Percentiles rank a stretch among this genome's conserved stretches.
Evolutionary conservation across 2,329 filamentous ascomycete species (phyloP).

Genomic region (Ascocoryne sarcoides): DNA sequence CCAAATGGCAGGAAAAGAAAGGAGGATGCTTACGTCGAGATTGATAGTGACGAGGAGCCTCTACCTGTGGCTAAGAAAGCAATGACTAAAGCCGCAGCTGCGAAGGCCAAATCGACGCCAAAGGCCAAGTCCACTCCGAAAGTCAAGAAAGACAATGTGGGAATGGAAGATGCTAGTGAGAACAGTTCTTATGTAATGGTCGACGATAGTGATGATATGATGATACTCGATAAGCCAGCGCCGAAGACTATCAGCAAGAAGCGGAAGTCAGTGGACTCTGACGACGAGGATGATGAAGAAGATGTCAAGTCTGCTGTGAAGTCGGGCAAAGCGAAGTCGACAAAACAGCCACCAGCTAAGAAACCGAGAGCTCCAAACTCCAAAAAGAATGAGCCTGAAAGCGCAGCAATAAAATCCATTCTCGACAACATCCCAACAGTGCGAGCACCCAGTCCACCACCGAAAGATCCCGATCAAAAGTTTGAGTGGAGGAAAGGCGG

Average conservation of each 20-base stretch:
- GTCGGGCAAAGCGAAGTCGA: slow-evolving; percentile 26
- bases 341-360: slow-evolving; percentile 27
- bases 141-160: slow-evolving; percentile 35
- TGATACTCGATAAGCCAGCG: slow-evolving; percentile 23
- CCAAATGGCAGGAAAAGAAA: slow-evolving; percentile 57
- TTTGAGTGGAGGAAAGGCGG: slow-evolving; percentile 68
- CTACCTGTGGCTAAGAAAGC: slow-evolving; percentile 48
- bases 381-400: slow-evolving; percentile 58
- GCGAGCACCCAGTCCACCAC: slow-evolving; percentile 73
- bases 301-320: slow-evolving; percentile 49
- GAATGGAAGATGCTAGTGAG: slow-evolving; percentile 30
- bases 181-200: slow-evolving; percentile 24
- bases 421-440: slow-evolving; percentile 81
- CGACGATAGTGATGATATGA: slow-evolving; percentile 39
- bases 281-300: slow-evolving; percentile 50
- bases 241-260: slow-evolving; percentile 36
- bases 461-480: slow-evolving; percentile 58
- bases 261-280: slow-evolving; percentile 47
- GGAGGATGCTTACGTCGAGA: slow-evolving; percentile 65
- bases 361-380: slow-evolving; percentile 25
- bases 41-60: slow-evolving; percentile 60
- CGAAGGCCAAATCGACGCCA: slow-evolving; percentile 26
- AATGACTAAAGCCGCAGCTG: slow-evolving; percentile 22
- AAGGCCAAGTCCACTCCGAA: slow-evolving; percentile 32
- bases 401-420: slow-evolving; percentile 69